Percentiles rank a stretch among this genome's conserved stretches.
These are phyloP conservation scores for Plantago elongata DNA, from an alignment of 257 asterid genomes.

Conservation along the genomic window DNA sequence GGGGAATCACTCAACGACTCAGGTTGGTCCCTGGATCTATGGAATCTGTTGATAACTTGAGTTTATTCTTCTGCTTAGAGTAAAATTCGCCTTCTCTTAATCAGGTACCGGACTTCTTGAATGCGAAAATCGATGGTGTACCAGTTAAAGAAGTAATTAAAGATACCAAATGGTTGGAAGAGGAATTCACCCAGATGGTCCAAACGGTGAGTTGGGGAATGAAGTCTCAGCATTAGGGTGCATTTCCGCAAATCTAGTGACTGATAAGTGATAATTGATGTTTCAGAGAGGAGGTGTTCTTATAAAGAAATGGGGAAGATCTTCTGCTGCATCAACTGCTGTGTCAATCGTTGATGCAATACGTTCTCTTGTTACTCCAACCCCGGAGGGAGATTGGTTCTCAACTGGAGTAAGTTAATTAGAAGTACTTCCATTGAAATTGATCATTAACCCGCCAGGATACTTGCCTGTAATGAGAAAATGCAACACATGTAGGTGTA, in stretches of 20 bases:
- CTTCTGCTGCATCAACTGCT: conserved; percentile 98
- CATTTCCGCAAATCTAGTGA: neutral
- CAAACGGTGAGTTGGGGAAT: conserved; percentile 56
- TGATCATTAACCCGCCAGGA: no score
- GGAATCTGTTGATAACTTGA: neutral
- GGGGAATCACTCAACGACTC: conserved; percentile 99
- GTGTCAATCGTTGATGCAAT: conserved; percentile 87
- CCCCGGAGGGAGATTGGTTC: conserved; percentile 96
- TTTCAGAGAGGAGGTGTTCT: conserved; percentile 94
- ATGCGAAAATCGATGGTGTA: conserved; percentile 71
- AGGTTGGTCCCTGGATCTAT: conserved; percentile 40
- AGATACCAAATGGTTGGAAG: conserved; percentile 84
- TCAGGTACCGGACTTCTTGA: conserved; percentile 93
- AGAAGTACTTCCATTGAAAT: neutral
- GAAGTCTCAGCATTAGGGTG: neutral
- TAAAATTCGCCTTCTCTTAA: conserved; percentile 4
- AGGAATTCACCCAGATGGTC: conserved; percentile 84
- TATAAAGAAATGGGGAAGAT: conserved; percentile 97
- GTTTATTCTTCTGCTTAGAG: neutral
- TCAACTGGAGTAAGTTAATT: conserved; percentile 72
- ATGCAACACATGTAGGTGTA: conserved; percentile 45
- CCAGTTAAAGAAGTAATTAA: conserved; percentile 83
- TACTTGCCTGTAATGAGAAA: no score
- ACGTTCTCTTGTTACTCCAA: conserved; percentile 84
- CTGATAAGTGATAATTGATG: conserved; percentile 12